A percentile compares a stretch with the other conserved stretches of the same genome.
Evolutionary conservation across 2,329 filamentous ascomycete species (phyloP).

Genomic region (Aureobasidium lini): DNA sequence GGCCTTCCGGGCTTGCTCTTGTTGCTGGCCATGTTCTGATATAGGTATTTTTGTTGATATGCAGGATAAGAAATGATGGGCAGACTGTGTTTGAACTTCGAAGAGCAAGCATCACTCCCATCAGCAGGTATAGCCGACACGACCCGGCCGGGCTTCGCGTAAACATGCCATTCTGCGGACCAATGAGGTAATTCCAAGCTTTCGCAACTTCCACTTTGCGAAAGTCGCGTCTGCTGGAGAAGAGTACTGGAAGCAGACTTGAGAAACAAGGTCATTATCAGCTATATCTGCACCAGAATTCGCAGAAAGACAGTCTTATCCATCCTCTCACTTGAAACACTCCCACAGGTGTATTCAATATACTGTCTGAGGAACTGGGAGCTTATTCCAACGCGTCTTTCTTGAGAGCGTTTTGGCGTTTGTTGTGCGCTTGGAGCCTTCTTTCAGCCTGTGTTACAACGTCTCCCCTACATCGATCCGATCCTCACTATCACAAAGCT

Average conservation of each 20-base stretch:
- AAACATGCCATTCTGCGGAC: neutral
- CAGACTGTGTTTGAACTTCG: neutral
- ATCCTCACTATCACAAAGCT: neutral
- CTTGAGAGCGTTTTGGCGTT: neutral
- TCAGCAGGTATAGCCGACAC: neutral
- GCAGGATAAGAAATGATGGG: neutral
- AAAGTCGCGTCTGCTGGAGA: slow-evolving; percentile 6
- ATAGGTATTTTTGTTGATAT: neutral
- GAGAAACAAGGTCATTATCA: neutral
- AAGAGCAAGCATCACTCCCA: neutral
- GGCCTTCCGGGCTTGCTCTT: neutral
- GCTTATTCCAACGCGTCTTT: slow-evolving; percentile 11
- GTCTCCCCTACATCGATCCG: neutral
- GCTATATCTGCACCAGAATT: neutral
- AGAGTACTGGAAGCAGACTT: neutral
- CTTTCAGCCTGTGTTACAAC: neutral
- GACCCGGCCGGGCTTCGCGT: neutral
- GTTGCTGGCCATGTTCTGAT: neutral
- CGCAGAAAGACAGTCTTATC: neutral
- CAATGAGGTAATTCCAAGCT: slow-evolving; percentile 2
- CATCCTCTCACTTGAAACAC: neutral
- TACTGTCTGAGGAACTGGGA: neutral
- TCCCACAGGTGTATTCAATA: neutral
- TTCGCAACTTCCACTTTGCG: slow-evolving; percentile 7
- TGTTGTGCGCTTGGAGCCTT: slow-evolving; percentile 5